phyloP scores from a whole-genome alignment of 73 alveolate species.

The Paramecium sonneborni region DNA sequence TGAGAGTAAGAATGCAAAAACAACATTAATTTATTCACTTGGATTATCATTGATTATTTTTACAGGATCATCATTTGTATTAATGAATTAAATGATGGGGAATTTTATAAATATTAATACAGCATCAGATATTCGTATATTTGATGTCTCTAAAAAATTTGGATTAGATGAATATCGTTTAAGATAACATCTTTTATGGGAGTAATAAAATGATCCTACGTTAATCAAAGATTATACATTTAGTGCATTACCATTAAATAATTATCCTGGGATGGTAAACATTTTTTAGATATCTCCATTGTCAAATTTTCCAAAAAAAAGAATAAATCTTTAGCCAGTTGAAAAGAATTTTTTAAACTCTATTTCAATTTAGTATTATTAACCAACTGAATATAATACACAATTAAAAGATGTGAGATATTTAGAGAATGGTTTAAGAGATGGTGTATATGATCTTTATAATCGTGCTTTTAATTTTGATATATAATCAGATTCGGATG shows the following conservation, averaged over 20 bases:
- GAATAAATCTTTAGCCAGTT: conserved; percentile 16
- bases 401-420: conserved; percentile 55
- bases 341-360: conserved; percentile 64
- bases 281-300: conserved; percentile 37
- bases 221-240: conserved; percentile 64
- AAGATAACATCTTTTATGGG: conserved; percentile 45
- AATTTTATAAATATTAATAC: conserved; percentile 63
- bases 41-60: conserved; percentile 91
- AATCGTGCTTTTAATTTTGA: conserved; percentile 3
- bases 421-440: conserved; percentile 14
- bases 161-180: conserved; percentile 82
- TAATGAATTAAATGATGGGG: conserved; percentile 73
- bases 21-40: conserved; percentile 91
- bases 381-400: conserved; percentile 70
- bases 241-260: conserved; percentile 36
- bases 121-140: conserved; percentile 79
- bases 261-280: not conserved
- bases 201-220: conserved; percentile 27
- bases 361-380: conserved; percentile 63
- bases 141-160: conserved; percentile 30
- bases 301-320: conserved; percentile 39
- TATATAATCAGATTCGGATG: not conserved
- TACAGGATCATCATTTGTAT: conserved; percentile 88
- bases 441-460: conserved; percentile 60
- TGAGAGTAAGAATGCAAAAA: conserved; percentile 86